Evolutionary conservation across 768 basidiomycete species (phyloP), one percentile per base, ranked within the genome.

Genomic region (Russula ochroleuca): DNA sequence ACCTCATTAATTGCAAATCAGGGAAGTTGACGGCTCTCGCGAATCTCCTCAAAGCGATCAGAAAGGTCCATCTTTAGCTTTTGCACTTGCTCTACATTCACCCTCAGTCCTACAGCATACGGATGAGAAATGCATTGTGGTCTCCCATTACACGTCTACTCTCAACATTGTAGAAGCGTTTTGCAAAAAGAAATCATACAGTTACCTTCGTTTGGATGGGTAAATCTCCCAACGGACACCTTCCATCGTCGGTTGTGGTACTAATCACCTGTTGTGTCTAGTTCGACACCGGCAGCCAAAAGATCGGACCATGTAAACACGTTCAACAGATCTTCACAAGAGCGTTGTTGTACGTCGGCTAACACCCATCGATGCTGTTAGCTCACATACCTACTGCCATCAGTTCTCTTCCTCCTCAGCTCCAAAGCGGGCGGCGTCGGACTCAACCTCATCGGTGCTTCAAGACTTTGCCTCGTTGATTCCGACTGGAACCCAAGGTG

Each of bases 391-490:
- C 37, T 40, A 37, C 62, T n/a, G 61, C 33, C 57, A 50, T 19
- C 63, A 94, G 92, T 97, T 70, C 73, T 98, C 51, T 98, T 99
- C 72, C 77, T 99, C 28, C 77, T 99, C 60, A 95, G 93, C 72
- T 89, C 94, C 7, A 99, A 99, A 75, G 92, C 94, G 1, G 95
- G 96, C 17, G 96, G 96, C 13, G 90, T 94, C 37, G 96, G 96
- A 4, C 83, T 99, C 54, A 98, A 98, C 74, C 80, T 92, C 47
- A 91, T 92, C 43, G 96, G 95, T 40, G 96, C 88, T 13, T 97
- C 94, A 28, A 79, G 95, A 45, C 75, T 97, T 45, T 88, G 91
- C 65, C 80, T 95, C 53, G 78, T 96, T 43, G 94, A 97, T 73
- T 90, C 88, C 21, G 94, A 95, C 70, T 97, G 94, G 94, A 96